Evolutionary conservation across 257 asterid species (phyloP), one percentile per base, ranked within the genome.

Genomic region (Verbascum thapsus): DNA sequence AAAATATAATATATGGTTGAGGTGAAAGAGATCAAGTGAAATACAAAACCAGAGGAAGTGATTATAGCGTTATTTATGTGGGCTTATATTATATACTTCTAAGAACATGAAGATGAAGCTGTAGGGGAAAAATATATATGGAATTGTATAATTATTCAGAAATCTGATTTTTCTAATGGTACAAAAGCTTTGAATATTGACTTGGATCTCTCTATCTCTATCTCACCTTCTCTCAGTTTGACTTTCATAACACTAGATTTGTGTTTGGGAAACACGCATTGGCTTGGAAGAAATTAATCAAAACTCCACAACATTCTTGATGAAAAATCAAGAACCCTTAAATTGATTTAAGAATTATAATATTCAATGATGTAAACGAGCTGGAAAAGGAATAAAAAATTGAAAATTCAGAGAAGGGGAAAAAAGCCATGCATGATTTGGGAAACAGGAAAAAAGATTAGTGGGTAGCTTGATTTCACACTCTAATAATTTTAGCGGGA

Each of bases 161-260:
- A 48, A 66, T 67, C 78, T 83, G 81, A 73, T 70, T 76, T 78
- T 68, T 58, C 76, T 54, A 74, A 54, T 68, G 70, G 90, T 88
- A 63, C 79, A 60, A 68, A 64, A 57, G 81, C 67, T 74, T 90
- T 83, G 95, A 90, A 85, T 66, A 81, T 90, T 87, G 95, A 87
- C 97, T 77, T 78, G 78, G 76, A 80, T 80, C 80, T 45, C 32
- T n/a, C n/a, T n/a, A n/a, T n/a, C n/a, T n/a, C n/a, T n/a, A n/a
- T n/a, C n/a, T n/a, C n/a, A n/a, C n/a, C n/a, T n/a, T n/a, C n/a
- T n/a, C 12, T 44, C 10, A 42, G 43, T n/a, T 73, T 78, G 82
- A 78, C 80, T 73, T 72, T 52, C 43, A 6, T 39, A 23, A 38
- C 72, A 26, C 34, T 17, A 47, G 49, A 8, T 49, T 49, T 13